Evolutionary conservation across 352 stramenopile genomes (phyloP), one percentile per base, ranked within the genome.

Genomic region (Pythium plurisporium): DNA sequence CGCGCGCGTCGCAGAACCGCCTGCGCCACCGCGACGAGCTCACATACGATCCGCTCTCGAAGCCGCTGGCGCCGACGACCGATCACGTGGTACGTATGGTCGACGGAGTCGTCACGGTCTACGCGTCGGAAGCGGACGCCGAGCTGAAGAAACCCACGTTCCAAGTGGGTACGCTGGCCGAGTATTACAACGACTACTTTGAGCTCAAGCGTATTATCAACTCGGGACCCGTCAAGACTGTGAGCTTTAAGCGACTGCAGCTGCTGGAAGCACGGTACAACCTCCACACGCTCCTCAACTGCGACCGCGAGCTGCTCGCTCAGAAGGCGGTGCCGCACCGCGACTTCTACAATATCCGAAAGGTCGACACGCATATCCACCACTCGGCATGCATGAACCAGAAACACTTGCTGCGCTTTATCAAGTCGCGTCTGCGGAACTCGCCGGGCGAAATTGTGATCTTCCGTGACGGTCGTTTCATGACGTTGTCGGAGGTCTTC

Each of bases 291-390:
- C 82, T 98, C 29, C 79, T 99, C 12, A 99, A 99, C 73, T 89
- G 85, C n/a, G 77, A 97, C 30, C 85, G 89, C 0, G 96, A 99
- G 70, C 74, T 97, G 15, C 66, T 96, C 41, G 94, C 96, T 44
- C 95, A 99, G 60, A 98, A 97, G 69, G 88, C 86, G 29, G 86
- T 99, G 36, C 91, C 98, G 7, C 96, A 98, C 47, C 96, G 96
- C n/a, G 96, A 99, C 64, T 99, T 99, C 65, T 99, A 99, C 77
- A 97, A 98, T 55, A 94, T 98, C 12, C 81, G 96, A 23, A 98
- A 99, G 71, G 94, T 99, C 10, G 97, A 99, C 62, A 99, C 97
- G 64, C 97, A 99, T 67, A 97, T 99, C 55, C 97, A 99, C 70
- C 90, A 98, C 65, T 96, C 83, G 52, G 93, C 93, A 20, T 97